A percentile compares a stretch with the other conserved stretches of the same genome.
phyloP scores from a whole-genome alignment of 73 alveolate genomes.

The Loxodes magnus region DNA sequence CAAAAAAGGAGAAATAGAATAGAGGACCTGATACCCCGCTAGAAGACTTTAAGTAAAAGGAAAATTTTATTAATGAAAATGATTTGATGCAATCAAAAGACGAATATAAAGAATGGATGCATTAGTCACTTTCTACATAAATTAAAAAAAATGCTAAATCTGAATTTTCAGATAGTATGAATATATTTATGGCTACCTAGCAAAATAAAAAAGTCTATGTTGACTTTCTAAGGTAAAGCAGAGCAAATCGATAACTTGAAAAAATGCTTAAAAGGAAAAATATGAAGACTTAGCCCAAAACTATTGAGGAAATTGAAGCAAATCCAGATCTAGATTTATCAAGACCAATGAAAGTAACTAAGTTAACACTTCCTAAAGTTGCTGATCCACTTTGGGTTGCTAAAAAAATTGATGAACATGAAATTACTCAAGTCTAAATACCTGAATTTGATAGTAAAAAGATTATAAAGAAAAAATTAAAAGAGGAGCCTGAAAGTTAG shows the following conservation, averaged over 20 bases:
- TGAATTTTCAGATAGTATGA: too few relatives aligned
- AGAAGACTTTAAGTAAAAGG: constrained; percentile 52
- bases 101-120: too few relatives aligned
- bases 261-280: constrained; percentile 43
- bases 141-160: too few relatives aligned
- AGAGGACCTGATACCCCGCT: constrained; percentile 72
- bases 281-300: constrained; percentile 37
- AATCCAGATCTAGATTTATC: constrained; percentile 57
- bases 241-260: constrained; percentile 43
- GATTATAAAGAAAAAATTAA: constrained; percentile 55
- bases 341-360: too few relatives aligned
- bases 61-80: constrained; percentile 37
- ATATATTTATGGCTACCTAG: too few relatives aligned
- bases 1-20: constrained; percentile 30
- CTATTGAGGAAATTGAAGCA: constrained; percentile 49
- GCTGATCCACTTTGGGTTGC: constrained; percentile 69
- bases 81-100: too few relatives aligned
- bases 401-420: constrained; percentile 80
- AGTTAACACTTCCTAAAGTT: constrained; percentile 52
- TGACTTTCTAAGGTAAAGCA: constrained; percentile 38
- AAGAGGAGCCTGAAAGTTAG: constrained; percentile 84
- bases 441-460: constrained; percentile 34
- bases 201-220: constrained; percentile 42
- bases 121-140: too few relatives aligned
- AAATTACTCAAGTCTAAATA: constrained; percentile 5